Evolutionary conservation across 2,329 filamentous ascomycete species (phyloP), one percentile per base, ranked within the genome.

Genomic region (Stagonosporopsis rhizophila): DNA sequence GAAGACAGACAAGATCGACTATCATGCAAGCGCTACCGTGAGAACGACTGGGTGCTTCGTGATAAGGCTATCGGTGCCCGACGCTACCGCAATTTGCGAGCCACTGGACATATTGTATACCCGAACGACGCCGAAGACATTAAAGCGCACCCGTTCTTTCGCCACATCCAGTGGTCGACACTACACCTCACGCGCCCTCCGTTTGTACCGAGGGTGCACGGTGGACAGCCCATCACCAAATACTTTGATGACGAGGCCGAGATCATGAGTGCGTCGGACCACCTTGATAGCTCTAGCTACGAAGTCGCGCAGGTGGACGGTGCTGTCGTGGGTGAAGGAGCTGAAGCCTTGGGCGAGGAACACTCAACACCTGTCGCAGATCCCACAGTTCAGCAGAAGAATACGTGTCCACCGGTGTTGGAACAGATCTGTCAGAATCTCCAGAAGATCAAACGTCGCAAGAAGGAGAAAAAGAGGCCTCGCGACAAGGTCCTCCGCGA

Each of bases 181-280:
- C 76, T 96, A 15, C 89, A 95, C 68, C 77, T 83, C 30, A 83
- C 86, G 52, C 80, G 80, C 8, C 93, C 94, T 0, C 93, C 93
- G 0, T 94, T 96, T 67, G 80, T 96, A 0, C 94, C 94, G 0
- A 83, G 86, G 9, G 87, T 97, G 22, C 70, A 74, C 11, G 73
- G 76, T 34, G 73, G 75, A 22, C 79, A 82, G 58, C 69, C 73
- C 14, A 79, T 82, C 70, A 95, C 92, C 1, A 91, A 89, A 67
- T 98, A 96, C 72, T 98, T 98, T 70, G 91, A 96, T 56, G 89
- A 92, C 45, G 90, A 92, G 61, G 87, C 90, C 37, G 82, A 88
- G 25, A 86, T 94, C 47, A 66, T 81, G 58, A 78, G 71, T 17
- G 72, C 61, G 23, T 69, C 67, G 0, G 73, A 75, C 40, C 71